Evolutionary conservation across 2,329 filamentous ascomycete genomes (phyloP).

Genomic region (Xylaria sp.): DNA sequence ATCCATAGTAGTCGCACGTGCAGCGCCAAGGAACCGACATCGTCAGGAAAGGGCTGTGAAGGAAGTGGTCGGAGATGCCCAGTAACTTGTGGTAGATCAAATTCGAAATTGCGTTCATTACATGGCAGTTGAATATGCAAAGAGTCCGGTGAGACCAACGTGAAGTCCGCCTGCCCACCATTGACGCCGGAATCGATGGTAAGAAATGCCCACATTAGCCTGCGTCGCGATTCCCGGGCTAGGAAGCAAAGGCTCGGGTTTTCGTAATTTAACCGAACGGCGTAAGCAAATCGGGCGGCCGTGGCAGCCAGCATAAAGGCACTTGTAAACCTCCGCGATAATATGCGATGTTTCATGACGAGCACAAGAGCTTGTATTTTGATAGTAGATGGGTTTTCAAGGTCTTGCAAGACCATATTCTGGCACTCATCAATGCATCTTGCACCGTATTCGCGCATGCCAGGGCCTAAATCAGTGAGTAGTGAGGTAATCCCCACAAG

Average conservation of each 20-base stretch:
- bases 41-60: conserved; percentile 60
- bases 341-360: conserved; percentile 60
- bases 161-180: conserved; percentile 59
- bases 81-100: conserved; percentile 66
- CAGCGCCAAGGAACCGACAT: conserved; percentile 66
- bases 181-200: conserved; percentile 61
- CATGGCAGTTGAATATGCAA: conserved; percentile 61
- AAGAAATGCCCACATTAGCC: conserved; percentile 60
- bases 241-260: conserved; percentile 58
- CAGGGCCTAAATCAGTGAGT: conserved; percentile 65
- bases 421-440: conserved; percentile 67
- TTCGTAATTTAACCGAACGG: conserved; percentile 61
- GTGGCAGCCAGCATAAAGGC: conserved; percentile 61
- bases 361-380: conserved; percentile 62
- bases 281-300: conserved; percentile 61
- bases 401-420: conserved; percentile 61
- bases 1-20: conserved; percentile 68
- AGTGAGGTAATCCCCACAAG: conserved; percentile 67
- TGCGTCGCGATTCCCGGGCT: conserved; percentile 48
- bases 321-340: conserved; percentile 58
- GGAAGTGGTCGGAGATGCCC: conserved; percentile 58
- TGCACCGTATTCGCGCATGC: conserved; percentile 63
- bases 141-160: conserved; percentile 56
- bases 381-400: conserved; percentile 66
- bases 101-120: conserved; percentile 65